phyloP scores from a whole-genome alignment of 495 filamentous ascomycete genomes.

The Darksidea phi region DNA sequence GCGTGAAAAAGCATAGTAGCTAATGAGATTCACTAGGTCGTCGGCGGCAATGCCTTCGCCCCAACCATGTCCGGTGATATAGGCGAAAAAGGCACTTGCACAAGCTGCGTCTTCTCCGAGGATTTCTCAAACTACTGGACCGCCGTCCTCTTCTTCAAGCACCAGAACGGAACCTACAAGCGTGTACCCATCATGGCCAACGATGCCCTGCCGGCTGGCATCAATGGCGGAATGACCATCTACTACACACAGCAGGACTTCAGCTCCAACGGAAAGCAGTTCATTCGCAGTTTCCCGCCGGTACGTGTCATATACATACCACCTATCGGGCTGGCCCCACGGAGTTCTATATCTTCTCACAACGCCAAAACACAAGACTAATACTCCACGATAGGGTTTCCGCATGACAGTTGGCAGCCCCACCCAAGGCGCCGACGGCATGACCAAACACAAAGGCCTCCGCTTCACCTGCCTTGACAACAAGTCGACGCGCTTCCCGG shows the following conservation, averaged over 20 bases:
- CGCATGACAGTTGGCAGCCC: slow-evolving; percentile 55
- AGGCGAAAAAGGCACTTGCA: slow-evolving; percentile 40
- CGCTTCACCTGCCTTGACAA: slow-evolving; percentile 50
- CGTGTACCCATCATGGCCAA: slow-evolving; percentile 48
- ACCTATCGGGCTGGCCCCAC: too few species aligned
- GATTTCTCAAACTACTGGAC: slow-evolving; percentile 49
- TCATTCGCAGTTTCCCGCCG: slow-evolving; percentile 50
- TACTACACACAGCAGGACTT: slow-evolving; percentile 50
- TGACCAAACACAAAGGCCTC: slow-evolving; percentile 44
- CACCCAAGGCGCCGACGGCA: slow-evolving; percentile 34
- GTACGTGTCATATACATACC: slow-evolving; percentile 29
- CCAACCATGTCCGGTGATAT: slow-evolving; percentile 30
- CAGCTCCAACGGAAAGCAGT: slow-evolving; percentile 48
- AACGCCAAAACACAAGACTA: neutral
- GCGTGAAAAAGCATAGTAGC: slow-evolving; percentile 44
- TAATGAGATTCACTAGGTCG: neutral
- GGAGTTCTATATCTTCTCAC: too few species aligned
- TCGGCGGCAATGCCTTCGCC: slow-evolving; percentile 34
- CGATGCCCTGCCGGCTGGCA: slow-evolving; percentile 48
- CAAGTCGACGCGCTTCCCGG: slow-evolving; percentile 45
- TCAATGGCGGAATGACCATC: slow-evolving; percentile 52
- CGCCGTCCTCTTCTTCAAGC: slow-evolving; percentile 53
- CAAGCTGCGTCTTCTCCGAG: slow-evolving; percentile 42
- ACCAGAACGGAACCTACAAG: slow-evolving; percentile 51
- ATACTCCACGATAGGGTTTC: slow-evolving; percentile 46